These are phyloP conservation scores for Astragalus glycyphyllos DNA, from an alignment of 306 rosid genomes.

Conservation along the genomic window DNA sequence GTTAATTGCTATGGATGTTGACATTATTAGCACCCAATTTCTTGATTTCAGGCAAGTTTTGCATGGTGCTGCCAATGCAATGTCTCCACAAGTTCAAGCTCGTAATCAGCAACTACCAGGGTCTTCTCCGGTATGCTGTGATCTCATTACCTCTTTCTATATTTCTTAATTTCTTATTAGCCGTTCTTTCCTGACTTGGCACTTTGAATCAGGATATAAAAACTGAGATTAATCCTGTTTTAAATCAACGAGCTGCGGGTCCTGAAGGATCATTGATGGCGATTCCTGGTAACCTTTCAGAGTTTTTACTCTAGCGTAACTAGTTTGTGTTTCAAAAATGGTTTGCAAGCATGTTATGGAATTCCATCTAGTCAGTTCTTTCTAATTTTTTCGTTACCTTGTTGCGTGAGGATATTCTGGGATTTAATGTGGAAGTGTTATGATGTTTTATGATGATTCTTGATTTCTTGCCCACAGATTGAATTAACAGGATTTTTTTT, in stretches of 20 bases:
- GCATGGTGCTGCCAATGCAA: slow-evolving; percentile 86
- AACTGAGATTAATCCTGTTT: slow-evolving; percentile 83
- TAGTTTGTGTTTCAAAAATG: slow-evolving; percentile 34
- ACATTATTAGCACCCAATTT: slow-evolving; percentile 20
- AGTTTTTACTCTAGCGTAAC: slow-evolving; percentile 36
- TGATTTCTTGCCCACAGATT: slow-evolving; percentile 31
- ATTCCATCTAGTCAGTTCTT: not conserved
- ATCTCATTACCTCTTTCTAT: slow-evolving; percentile 25
- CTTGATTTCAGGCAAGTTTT: slow-evolving; percentile 81
- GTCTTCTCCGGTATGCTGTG: slow-evolving; percentile 74
- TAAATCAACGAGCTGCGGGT: slow-evolving; percentile 87
- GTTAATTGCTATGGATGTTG: slow-evolving; percentile 30
- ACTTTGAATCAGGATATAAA: slow-evolving; percentile 79
- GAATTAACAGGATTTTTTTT: slow-evolving; percentile 43
- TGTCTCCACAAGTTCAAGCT: slow-evolving; percentile 90
- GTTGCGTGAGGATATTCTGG: slow-evolving; percentile 33
- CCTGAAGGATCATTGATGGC: slow-evolving; percentile 93
- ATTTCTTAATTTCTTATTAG: slow-evolving; percentile 35
- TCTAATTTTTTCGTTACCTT: slow-evolving; percentile 31
- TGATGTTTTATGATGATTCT: slow-evolving; percentile 25
- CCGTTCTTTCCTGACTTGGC: slow-evolving; percentile 45
- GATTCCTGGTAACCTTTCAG: slow-evolving; percentile 75
- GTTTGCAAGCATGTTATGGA: slow-evolving; percentile 23
- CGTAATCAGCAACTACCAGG: slow-evolving; percentile 92
- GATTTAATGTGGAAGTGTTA: slow-evolving; percentile 23